A percentile compares a stretch with the other conserved stretches of the same genome.
Evolutionary conservation across 106 monocot species (phyloP).

Genomic region (Allium sativum): DNA sequence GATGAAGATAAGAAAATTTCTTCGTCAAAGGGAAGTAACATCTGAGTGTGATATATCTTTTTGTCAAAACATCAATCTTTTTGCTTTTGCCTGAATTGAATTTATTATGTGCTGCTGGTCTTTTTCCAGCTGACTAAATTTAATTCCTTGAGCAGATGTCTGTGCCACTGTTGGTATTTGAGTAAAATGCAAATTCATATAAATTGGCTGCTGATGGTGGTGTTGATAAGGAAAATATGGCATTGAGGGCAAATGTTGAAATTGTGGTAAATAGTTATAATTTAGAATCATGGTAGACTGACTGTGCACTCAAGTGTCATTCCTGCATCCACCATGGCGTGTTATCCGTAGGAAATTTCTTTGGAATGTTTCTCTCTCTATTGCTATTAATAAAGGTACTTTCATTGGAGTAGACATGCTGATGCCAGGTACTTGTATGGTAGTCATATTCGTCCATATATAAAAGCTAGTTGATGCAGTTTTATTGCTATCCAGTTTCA

Average conservation of each 20-base stretch:
- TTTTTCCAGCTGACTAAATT: constrained; percentile 32
- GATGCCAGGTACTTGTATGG: neutral
- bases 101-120: constrained; percentile 52
- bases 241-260: constrained; percentile 24
- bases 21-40: too few species aligned
- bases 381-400: constrained; percentile 17
- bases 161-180: constrained; percentile 17
- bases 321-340: constrained; percentile 7
- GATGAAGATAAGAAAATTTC: too few species aligned
- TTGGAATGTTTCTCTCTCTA: constrained; percentile 9
- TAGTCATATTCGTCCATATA: constrained; percentile 11
- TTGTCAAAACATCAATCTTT: constrained; percentile 66
- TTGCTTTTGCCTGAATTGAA: constrained; percentile 57
- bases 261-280: constrained; percentile 33
- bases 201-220: constrained; percentile 6
- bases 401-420: constrained; percentile 2
- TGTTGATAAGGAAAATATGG: constrained; percentile 31
- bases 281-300: constrained; percentile 16
- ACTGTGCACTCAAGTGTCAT: constrained; percentile 14
- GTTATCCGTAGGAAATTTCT: constrained; percentile 17
- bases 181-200: constrained; percentile 24
- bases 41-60: too few species aligned
- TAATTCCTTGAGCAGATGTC: constrained; percentile 19
- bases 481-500: constrained; percentile 29
- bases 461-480: constrained; percentile 6